A percentile compares a stretch with the other conserved stretches of the same genome.
Evolutionary conservation across 192 early-diverging fungal genomes (phyloP).

Genomic region (Linnemannia hyalina): DNA sequence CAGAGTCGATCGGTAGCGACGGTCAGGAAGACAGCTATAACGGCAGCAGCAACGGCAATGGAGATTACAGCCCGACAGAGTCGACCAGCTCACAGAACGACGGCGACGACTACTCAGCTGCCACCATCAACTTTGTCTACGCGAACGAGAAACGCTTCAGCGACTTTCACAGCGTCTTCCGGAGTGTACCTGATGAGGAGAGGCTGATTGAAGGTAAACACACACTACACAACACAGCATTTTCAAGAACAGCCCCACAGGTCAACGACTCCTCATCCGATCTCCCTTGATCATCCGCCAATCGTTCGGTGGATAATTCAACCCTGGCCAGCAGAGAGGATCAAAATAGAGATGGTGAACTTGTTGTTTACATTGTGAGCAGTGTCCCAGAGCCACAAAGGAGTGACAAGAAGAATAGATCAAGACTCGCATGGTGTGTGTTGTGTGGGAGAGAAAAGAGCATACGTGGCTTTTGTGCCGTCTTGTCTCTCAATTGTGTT

Average conservation of each 20-base stretch:
- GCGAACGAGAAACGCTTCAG: conserved; percentile 59
- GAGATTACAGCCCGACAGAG: neutral
- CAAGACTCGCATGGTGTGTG: conserved; percentile 1
- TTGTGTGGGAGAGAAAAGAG: neutral
- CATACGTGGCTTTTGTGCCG: neutral
- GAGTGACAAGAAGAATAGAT: neutral
- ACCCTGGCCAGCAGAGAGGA: neutral
- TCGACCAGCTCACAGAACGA: conserved; percentile 13
- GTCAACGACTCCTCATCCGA: neutral
- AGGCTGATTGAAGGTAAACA: conserved; percentile 60
- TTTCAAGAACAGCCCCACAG: neutral
- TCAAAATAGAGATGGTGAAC: neutral
- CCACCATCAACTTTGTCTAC: conserved; percentile 34
- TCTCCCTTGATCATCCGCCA: neutral
- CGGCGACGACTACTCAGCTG: neutral
- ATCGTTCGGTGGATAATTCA: neutral
- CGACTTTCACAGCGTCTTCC: conserved; percentile 65
- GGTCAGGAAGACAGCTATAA: conserved; percentile 1
- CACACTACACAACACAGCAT: neutral
- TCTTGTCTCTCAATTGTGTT: neutral
- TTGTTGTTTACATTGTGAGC: neutral
- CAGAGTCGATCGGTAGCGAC: conserved; percentile 10
- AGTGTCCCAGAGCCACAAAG: neutral
- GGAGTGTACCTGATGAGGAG: conserved; percentile 67
- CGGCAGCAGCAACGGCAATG: conserved; percentile 5